Evolutionary conservation across 2,329 filamentous ascomycete genomes (phyloP).

Genomic region (Ceratocystis alfenasii): DNA sequence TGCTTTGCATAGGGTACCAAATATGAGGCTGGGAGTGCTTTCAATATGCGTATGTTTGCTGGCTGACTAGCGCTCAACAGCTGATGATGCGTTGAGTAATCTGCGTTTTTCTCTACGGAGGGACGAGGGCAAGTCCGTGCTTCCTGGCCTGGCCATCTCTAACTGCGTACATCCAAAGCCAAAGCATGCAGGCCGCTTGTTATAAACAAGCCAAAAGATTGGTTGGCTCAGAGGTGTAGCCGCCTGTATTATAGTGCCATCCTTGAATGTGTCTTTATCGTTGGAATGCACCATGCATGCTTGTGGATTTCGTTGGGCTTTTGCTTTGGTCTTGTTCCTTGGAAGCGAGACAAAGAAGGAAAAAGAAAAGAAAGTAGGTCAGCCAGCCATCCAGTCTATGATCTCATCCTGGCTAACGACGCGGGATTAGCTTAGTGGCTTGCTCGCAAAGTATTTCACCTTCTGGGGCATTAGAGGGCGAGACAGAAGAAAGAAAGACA

Average conservation of each 20-base stretch:
- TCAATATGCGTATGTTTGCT: background rate
- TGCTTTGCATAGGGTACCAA: background rate
- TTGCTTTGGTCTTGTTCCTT: background rate
- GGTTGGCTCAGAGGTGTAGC: background rate
- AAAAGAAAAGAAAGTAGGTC: background rate
- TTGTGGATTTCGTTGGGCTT: constrained; percentile 8
- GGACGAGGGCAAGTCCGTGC: too few species aligned
- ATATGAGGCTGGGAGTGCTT: background rate
- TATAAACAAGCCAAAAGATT: too few species aligned
- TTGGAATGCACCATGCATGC: constrained; percentile 14
- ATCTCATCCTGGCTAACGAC: background rate
- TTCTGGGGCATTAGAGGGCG: too few species aligned
- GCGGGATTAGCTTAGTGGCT: background rate
- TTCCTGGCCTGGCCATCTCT: too few species aligned
- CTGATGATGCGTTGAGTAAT: too few species aligned
- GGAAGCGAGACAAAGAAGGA: background rate
- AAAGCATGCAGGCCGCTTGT: background rate
- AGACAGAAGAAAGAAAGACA: background rate
- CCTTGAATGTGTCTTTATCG: background rate
- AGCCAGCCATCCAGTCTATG: background rate
- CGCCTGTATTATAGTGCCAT: background rate
- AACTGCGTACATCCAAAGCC: too few species aligned
- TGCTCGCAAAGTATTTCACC: background rate
- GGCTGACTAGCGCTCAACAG: background rate
- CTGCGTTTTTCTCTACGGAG: too few species aligned